Conservation (phyloP, 305 asterid genomes). For the Fraxinus xanthoxyloides region DNA sequence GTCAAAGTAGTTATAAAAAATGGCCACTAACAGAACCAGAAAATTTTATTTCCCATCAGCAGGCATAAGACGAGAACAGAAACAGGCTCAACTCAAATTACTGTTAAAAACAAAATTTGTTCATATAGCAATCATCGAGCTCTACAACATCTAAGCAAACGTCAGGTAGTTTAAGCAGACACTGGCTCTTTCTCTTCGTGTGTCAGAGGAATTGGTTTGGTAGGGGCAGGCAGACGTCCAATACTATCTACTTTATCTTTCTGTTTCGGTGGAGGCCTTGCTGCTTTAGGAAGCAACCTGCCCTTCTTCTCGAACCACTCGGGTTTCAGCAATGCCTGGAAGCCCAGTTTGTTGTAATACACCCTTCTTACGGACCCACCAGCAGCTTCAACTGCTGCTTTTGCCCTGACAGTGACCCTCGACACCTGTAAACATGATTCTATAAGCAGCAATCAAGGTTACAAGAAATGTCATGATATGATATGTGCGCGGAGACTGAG, state of each 20-base stretch:
- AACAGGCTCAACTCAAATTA: not conserved
- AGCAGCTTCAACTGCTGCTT: conserved; percentile 89
- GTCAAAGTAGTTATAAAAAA: not conserved
- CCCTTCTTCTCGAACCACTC: conserved; percentile 98
- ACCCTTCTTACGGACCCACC: conserved; percentile 95
- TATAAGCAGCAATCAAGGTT: not conserved
- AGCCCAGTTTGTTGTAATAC: conserved; percentile 80
- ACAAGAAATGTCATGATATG: not conserved
- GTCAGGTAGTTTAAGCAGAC: conserved; percentile 37
- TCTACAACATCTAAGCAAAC: conserved; percentile 5
- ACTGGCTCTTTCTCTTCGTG: conserved; percentile 46
- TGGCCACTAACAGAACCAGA: not conserved
- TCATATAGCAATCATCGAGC: not conserved
- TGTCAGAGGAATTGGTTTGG: conserved; percentile 75
- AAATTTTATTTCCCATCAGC: not conserved
- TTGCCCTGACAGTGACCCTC: conserved; percentile 88
- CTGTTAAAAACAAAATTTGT: not conserved
- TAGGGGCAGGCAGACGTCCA: conserved; percentile 92
- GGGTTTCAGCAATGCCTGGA: conserved; percentile 80
- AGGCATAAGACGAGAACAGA: not conserved
- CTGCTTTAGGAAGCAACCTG: conserved; percentile 81
- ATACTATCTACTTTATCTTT: conserved; percentile 80
- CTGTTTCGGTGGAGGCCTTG: conserved; percentile 93
- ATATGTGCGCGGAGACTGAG: no score
- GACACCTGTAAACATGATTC: conserved; percentile 52